Conservation (phyloP, 192 early-diverging fungal species). For the Coemansia furcata region DNA sequence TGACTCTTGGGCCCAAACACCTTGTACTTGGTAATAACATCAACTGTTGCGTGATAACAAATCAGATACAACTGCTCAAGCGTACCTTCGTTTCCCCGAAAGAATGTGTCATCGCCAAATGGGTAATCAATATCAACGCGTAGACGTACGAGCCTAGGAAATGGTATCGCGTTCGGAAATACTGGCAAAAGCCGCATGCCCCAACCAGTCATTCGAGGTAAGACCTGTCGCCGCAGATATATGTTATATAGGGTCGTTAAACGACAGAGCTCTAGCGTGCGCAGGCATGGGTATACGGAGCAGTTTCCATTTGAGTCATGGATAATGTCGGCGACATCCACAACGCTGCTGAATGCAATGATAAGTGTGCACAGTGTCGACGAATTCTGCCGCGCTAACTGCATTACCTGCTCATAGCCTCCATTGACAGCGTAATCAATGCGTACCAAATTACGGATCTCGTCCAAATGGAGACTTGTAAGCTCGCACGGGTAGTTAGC, state of each 20-base stretch:
- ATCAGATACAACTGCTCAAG: neutral
- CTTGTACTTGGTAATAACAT: neutral
- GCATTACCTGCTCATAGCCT: neutral
- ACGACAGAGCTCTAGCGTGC: neutral
- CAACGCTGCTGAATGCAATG: neutral
- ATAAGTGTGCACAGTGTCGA: neutral
- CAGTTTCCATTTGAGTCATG: neutral
- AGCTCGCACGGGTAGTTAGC: neutral
- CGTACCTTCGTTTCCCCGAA: neutral
- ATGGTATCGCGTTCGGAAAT: neutral
- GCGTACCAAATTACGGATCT: neutral
- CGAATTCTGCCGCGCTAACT: neutral
- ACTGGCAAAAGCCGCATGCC: neutral
- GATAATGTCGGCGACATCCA: neutral
- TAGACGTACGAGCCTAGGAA: neutral
- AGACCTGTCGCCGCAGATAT: too few species aligned
- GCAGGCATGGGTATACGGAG: neutral
- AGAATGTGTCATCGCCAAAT: neutral
- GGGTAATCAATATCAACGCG: neutral
- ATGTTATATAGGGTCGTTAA: neutral
- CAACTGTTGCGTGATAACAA: neutral
- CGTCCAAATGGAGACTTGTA: neutral
- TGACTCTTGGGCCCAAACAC: neutral
- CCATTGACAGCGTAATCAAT: neutral
- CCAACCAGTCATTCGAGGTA: too few species aligned